Evolutionary conservation across 2,329 filamentous ascomycete genomes (phyloP).

Genomic region (Exophiala lecanii-corni): DNA sequence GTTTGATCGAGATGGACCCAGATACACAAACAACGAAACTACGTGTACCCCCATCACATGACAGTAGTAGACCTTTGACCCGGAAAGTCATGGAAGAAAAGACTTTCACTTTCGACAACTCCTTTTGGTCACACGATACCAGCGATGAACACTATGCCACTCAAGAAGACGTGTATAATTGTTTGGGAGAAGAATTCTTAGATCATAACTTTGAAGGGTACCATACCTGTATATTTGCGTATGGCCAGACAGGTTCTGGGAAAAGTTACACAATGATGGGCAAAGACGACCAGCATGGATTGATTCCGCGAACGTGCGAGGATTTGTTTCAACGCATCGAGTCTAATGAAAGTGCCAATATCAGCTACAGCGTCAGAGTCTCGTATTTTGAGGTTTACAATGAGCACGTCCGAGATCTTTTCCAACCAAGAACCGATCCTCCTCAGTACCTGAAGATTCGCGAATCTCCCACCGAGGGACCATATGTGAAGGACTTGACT

Average conservation of each 20-base stretch:
- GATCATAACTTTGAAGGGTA: constrained; percentile 99
- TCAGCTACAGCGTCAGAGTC: constrained; percentile 94
- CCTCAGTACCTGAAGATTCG: constrained; percentile 95
- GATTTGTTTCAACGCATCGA: constrained; percentile 94
- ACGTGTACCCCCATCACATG: constrained; percentile 58
- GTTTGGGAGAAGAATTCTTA: constrained; percentile 89
- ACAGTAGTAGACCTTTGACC: constrained; percentile 51
- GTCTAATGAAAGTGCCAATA: constrained; percentile 76
- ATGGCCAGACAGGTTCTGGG: constrained; percentile 93
- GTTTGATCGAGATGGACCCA: constrained; percentile 89
- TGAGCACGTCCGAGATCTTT: constrained; percentile 91
- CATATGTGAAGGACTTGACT: constrained; percentile 94
- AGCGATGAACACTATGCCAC: constrained; percentile 79
- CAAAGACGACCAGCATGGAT: constrained; percentile 71
- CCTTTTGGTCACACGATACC: constrained; percentile 90
- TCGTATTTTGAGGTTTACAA: constrained; percentile 99
- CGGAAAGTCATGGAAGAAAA: constrained; percentile 81
- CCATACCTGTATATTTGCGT: constrained; percentile 98
- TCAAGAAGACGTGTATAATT: constrained; percentile 91
- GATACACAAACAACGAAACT: constrained; percentile 79
- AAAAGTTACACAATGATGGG: constrained; percentile 99
- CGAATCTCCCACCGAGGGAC: constrained; percentile 89
- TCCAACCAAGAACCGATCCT: constrained; percentile 72
- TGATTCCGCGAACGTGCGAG: constrained; percentile 93
- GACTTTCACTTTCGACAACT: constrained; percentile 92